Percentiles rank a stretch among this genome's conserved stretches.
Evolutionary conservation across 345 rosid species (phyloP).

Genomic region (Aethionema arabicum): DNA sequence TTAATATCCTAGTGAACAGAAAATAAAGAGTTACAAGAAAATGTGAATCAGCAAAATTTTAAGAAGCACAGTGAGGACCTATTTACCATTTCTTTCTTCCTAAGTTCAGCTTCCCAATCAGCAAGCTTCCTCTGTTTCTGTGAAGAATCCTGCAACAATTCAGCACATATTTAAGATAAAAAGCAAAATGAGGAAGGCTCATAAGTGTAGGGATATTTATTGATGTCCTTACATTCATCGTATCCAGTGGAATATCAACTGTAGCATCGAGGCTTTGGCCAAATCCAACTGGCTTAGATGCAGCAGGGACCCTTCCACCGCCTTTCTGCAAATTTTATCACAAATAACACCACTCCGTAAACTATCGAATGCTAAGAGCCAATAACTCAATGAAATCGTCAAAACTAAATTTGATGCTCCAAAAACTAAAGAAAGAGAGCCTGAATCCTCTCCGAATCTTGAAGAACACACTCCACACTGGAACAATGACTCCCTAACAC

Average conservation of each 20-base stretch:
- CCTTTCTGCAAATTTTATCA: conserved; percentile 55
- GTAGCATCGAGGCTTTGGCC: conserved; percentile 78
- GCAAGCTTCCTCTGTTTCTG: conserved; percentile 77
- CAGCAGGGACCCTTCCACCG: conserved; percentile 58
- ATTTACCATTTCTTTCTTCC: conserved; percentile 71
- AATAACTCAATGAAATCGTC: not conserved
- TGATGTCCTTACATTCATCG: conserved; percentile 57
- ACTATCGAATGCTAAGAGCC: not conserved
- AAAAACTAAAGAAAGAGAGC: not conserved
- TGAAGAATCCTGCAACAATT: conserved; percentile 54
- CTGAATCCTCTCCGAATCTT: not conserved
- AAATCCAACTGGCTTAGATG: conserved; percentile 59
- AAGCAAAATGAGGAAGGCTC: not conserved
- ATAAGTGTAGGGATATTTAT: not conserved
- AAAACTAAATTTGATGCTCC: not conserved
- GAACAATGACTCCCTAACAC: not conserved
- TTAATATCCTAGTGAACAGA: conserved; percentile 54
- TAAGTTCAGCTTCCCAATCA: conserved; percentile 92
- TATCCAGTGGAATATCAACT: conserved; percentile 84
- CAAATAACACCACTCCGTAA: conserved; percentile 4
- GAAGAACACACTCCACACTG: not conserved
- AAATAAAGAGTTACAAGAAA: not conserved
- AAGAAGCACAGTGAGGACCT: not conserved
- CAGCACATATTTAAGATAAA: conserved; percentile 30
- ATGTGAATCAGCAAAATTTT: not conserved